These are phyloP conservation scores for Neonectria coccinea DNA, from an alignment of 2,329 filamentous ascomycete genomes.

Conservation along the genomic window DNA sequence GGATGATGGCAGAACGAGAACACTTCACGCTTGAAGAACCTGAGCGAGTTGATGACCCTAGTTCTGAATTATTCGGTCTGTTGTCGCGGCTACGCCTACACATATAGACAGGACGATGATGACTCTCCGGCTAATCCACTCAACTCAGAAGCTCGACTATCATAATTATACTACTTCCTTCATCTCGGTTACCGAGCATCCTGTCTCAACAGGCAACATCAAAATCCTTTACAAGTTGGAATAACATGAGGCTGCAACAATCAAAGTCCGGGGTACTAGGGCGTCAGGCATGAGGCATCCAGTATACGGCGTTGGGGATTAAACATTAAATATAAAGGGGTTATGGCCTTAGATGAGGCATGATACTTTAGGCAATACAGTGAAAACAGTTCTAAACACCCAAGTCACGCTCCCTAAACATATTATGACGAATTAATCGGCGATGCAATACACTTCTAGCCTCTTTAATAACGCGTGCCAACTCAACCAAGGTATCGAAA, in stretches of 20 bases:
- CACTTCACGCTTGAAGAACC: no score
- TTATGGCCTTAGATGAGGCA: background rate
- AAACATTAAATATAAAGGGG: no score
- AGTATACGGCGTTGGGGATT: no score
- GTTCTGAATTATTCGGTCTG: no score
- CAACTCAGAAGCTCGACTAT: background rate
- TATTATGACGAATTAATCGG: background rate
- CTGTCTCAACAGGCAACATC: background rate
- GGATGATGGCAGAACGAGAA: no score
- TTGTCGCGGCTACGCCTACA: no score
- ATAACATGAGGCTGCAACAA: no score
- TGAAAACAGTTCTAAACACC: background rate
- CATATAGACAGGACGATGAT: background rate
- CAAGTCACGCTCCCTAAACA: background rate
- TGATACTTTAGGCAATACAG: background rate
- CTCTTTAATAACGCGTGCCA: constrained; percentile 6
- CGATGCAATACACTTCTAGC: constrained; percentile 7
- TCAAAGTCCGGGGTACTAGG: no score
- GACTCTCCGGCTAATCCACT: background rate
- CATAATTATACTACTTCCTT: background rate
- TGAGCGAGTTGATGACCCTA: no score
- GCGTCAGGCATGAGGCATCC: no score
- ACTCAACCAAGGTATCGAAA: constrained; percentile 29
- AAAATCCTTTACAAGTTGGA: no score
- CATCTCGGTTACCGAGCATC: background rate